Conservation (phyloP, 441 rosid species). For the Pelargonium myrrhifolium region DNA sequence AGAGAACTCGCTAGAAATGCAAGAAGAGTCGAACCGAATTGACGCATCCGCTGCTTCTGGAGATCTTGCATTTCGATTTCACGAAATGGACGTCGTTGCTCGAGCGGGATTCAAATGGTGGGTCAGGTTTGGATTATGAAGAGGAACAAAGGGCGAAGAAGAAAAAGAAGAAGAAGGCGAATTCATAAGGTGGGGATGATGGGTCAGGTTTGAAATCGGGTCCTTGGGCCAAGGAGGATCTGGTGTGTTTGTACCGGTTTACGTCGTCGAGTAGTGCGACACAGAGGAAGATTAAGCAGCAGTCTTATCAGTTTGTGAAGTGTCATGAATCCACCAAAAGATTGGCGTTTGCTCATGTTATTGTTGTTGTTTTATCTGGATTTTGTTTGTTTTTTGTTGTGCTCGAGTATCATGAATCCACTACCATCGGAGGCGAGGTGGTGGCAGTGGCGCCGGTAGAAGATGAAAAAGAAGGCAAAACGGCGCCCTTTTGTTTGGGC, state of each 20-base stretch:
- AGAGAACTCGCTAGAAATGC: neutral
- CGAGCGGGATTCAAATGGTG: neutral
- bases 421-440: too few species aligned
- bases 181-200: slow-evolving; percentile 7
- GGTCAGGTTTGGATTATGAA: neutral
- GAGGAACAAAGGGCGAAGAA: neutral
- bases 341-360: slow-evolving; percentile 73
- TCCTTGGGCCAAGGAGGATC: slow-evolving; percentile 39
- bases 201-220: slow-evolving; percentile 25
- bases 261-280: slow-evolving; percentile 78
- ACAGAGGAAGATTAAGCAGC: slow-evolving; percentile 90
- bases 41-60: slow-evolving; percentile 44
- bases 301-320: slow-evolving; percentile 69
- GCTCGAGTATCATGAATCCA: too few species aligned
- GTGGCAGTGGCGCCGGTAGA: too few species aligned
- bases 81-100: slow-evolving; percentile 29
- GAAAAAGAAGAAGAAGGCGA: slow-evolving; percentile 14
- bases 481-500: too few species aligned
- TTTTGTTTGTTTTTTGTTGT: too few species aligned
- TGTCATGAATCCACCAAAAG: slow-evolving; percentile 50
- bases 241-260: slow-evolving; percentile 70
- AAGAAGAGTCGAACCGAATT: neutral
- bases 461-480: too few species aligned
- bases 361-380: neutral
- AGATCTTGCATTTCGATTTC: slow-evolving; percentile 46